Percentiles rank a stretch among this genome's conserved stretches.
Conservation (phyloP, 2,329 filamentous ascomycete species). For the Fusarium sp. region DNA sequence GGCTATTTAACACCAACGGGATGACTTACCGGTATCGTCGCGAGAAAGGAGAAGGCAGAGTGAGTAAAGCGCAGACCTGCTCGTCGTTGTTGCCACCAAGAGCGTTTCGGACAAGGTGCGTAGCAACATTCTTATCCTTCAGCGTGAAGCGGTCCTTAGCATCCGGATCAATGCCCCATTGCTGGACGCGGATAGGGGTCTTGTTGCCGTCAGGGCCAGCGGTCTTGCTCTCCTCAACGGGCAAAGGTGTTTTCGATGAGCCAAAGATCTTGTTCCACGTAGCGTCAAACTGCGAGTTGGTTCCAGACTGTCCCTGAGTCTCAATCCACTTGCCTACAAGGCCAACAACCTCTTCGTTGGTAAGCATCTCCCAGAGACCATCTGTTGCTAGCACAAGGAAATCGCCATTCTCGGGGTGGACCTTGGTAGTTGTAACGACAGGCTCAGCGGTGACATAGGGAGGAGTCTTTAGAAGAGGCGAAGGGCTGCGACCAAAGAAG, state of each 20-base stretch:
- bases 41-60: slow-evolving; percentile 90
- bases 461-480: slow-evolving; percentile 84
- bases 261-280: slow-evolving; percentile 76
- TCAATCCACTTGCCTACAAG: slow-evolving; percentile 98
- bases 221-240: slow-evolving; percentile 75
- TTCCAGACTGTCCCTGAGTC: slow-evolving; percentile 68
- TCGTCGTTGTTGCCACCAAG: slow-evolving; percentile 93
- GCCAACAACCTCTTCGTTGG: slow-evolving; percentile 96
- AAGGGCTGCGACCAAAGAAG: slow-evolving; percentile 88
- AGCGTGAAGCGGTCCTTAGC: slow-evolving; percentile 88
- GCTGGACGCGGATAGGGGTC: slow-evolving; percentile 86
- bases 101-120: slow-evolving; percentile 94
- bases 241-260: slow-evolving; percentile 67
- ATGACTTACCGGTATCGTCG: slow-evolving; percentile 81
- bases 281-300: slow-evolving; percentile 74
- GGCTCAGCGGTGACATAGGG: slow-evolving; percentile 98
- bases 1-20: not conserved
- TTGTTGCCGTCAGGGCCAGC: slow-evolving; percentile 76
- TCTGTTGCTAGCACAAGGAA: slow-evolving; percentile 98
- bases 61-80: slow-evolving; percentile 92
- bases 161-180: slow-evolving; percentile 86
- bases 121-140: slow-evolving; percentile 95
- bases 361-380: slow-evolving; percentile 98
- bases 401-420: slow-evolving; percentile 89
- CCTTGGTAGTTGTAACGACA: slow-evolving; percentile 90